These are phyloP conservation scores for Diaporthe velutina DNA, from an alignment of 2,329 filamentous ascomycete genomes.

Conservation along the genomic window DNA sequence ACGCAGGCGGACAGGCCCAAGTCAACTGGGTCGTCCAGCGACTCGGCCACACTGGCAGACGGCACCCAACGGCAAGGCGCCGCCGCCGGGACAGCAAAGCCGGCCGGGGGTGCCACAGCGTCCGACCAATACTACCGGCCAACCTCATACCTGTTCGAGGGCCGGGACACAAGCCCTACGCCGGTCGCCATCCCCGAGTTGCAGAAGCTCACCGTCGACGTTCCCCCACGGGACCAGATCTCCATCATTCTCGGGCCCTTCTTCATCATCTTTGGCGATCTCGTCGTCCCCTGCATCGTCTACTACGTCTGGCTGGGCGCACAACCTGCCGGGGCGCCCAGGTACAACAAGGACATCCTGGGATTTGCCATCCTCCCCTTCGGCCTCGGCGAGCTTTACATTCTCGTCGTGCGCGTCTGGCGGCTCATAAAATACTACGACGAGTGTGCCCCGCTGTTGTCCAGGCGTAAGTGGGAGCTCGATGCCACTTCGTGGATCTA, in stretches of 20 bases:
- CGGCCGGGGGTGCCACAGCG: not conserved
- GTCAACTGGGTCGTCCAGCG: constrained; percentile 10
- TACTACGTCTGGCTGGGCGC: constrained; percentile 37
- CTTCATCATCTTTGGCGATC: constrained; percentile 39
- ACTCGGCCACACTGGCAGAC: constrained; percentile 11
- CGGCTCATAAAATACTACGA: constrained; percentile 34
- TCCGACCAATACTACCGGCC: not conserved
- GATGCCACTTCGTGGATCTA: constrained; percentile 40
- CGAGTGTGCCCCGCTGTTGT: constrained; percentile 38
- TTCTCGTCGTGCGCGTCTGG: constrained; percentile 34
- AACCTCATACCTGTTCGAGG: constrained; percentile 33
- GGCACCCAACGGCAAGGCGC: constrained; percentile 2
- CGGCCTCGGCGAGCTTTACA: constrained; percentile 51
- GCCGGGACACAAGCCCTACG: constrained; percentile 21
- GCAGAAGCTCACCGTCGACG: constrained; percentile 34
- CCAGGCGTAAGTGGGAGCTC: constrained; percentile 35
- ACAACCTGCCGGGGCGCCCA: constrained; percentile 13
- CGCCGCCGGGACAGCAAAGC: not conserved
- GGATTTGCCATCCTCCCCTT: constrained; percentile 72
- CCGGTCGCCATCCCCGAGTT: constrained; percentile 30
- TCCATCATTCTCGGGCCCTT: constrained; percentile 37
- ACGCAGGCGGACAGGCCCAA: not conserved
- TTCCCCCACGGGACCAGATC: constrained; percentile 36
- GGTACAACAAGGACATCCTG: constrained; percentile 60
- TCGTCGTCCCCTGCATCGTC: constrained; percentile 39